Evolutionary conservation across 2,329 filamentous ascomycete genomes (phyloP), one percentile per base, ranked within the genome.

Genomic region (Claviceps cyperi): DNA sequence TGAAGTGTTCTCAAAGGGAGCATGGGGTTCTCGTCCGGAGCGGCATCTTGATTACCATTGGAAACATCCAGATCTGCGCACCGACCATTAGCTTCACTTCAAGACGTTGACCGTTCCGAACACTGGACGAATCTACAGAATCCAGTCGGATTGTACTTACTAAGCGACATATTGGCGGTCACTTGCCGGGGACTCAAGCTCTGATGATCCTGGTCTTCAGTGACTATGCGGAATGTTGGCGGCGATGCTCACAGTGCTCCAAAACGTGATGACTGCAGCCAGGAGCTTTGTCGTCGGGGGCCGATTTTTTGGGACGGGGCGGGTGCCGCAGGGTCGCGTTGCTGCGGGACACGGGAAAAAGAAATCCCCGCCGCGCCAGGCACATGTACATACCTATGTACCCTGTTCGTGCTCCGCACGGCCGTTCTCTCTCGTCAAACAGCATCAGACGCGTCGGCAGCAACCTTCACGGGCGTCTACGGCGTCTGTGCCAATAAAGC

Each of bases 41-140:
- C 3, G 13, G 40, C 11, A 22, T 21, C 43, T 40, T 49, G 43
- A 46, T 44, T 46, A 91, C 86, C 86, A 67, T 90, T 87, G 55
- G 83, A 84, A 71, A 90, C 73, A 73, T 91, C 86, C 66, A 91
- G 74, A 73, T 91, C 86, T 90, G 62, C 54, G 54, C 50, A 24
- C 50, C 50, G 28, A 48, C 66, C 15, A 7, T 28, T 21, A 62
- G 28, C 28, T 69, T 64, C 70, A 67, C 63, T 58, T 59, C 47
- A 52, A 55, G 56, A 59, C 55, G 58, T 60, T 58, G 51, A 50
- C 51, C 41, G 52, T 4, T 15, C 52, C 50, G 15, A 38, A 14
- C 9, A 19, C 11, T 32, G 8, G 28, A 11, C 3, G 28, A 32
- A 32, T 32, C 28, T 4, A 11, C 3, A 11, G 11, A 9, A 32